A percentile compares a stretch with the other conserved stretches of the same genome.
These are phyloP conservation scores for Didymosphaeria variabile DNA, from an alignment of 2,329 filamentous ascomycete genomes.

Conservation along the genomic window DNA sequence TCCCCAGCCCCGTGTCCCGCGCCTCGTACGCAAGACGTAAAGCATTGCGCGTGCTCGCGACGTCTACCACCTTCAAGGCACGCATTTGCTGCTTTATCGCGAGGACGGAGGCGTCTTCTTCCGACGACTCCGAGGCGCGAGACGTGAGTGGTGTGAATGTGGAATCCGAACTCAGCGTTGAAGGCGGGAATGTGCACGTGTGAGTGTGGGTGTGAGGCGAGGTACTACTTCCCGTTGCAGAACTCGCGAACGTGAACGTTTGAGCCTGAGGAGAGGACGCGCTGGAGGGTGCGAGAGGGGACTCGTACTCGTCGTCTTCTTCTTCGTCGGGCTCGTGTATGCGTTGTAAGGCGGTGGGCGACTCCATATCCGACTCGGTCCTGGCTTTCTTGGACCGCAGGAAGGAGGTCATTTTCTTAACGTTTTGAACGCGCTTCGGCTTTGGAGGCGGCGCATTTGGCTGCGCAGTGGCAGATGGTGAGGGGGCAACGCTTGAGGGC, in stretches of 20 bases:
- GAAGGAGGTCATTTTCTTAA: not conserved
- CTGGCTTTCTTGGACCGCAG: not conserved
- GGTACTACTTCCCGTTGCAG: too few relatives aligned
- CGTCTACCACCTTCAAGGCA: not conserved
- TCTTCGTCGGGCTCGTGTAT: not conserved
- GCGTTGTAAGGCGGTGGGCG: not conserved
- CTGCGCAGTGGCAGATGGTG: not conserved
- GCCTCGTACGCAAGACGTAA: not conserved
- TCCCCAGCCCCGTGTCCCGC: not conserved
- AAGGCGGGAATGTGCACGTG: too few relatives aligned
- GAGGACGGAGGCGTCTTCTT: not conserved
- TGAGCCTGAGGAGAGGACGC: too few relatives aligned
- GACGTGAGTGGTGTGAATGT: too few relatives aligned
- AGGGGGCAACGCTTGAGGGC: not conserved
- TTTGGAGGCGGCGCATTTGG: not conserved
- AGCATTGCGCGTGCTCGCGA: not conserved
- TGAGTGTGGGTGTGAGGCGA: too few relatives aligned
- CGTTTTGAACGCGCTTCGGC: not conserved
- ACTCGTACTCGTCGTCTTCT: too few relatives aligned
- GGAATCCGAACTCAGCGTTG: too few relatives aligned
- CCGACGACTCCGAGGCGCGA: too few relatives aligned
- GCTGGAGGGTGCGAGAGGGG: too few relatives aligned
- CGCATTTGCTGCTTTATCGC: not conserved
- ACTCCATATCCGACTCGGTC: not conserved
- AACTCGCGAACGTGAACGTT: too few relatives aligned